phyloP scores from a whole-genome alignment of 352 stramenopile species.

The Phytophthora fragariae region DNA sequence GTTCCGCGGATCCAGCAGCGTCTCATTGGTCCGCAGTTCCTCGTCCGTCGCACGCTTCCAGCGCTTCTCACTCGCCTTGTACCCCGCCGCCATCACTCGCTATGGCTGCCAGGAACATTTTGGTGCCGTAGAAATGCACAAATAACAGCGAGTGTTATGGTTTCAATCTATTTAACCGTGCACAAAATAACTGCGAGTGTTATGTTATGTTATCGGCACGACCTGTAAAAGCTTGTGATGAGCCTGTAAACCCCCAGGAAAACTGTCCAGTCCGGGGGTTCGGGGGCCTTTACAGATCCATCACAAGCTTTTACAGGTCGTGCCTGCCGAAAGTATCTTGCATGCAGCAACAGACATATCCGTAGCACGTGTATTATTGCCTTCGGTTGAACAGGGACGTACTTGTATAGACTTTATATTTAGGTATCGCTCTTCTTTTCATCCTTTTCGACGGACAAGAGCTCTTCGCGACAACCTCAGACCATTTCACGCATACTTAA shows the following conservation, averaged over 20 bases:
- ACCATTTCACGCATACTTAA: slow-evolving; percentile 24
- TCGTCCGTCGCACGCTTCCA: slow-evolving; percentile 56
- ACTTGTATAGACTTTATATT: slow-evolving; percentile 32
- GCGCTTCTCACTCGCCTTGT: slow-evolving; percentile 82
- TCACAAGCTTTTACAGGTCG: neutral
- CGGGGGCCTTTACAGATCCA: neutral
- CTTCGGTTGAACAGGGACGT: neutral
- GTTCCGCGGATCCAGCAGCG: slow-evolving; percentile 52
- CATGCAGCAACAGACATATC: neutral
- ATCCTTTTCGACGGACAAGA: slow-evolving; percentile 5
- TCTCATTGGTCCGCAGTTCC: slow-evolving; percentile 37
- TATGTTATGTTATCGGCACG: slow-evolving; percentile 21
- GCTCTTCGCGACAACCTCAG: slow-evolving; percentile 16
- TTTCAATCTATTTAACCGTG: neutral
- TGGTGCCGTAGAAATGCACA: slow-evolving; percentile 11
- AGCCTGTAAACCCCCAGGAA: neutral
- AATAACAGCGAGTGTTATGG: neutral
- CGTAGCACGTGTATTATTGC: neutral
- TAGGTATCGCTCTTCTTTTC: slow-evolving; percentile 1
- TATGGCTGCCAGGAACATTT: neutral
- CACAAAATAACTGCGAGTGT: too few species aligned
- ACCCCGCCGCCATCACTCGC: slow-evolving; percentile 40
- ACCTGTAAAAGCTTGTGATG: neutral
- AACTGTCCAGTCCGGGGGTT: too few species aligned
- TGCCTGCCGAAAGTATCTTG: neutral